Evolutionary conservation across 75 land plant species (phyloP), one percentile per base, ranked within the genome.

Genomic region (Chamaecyparis obtusa): DNA sequence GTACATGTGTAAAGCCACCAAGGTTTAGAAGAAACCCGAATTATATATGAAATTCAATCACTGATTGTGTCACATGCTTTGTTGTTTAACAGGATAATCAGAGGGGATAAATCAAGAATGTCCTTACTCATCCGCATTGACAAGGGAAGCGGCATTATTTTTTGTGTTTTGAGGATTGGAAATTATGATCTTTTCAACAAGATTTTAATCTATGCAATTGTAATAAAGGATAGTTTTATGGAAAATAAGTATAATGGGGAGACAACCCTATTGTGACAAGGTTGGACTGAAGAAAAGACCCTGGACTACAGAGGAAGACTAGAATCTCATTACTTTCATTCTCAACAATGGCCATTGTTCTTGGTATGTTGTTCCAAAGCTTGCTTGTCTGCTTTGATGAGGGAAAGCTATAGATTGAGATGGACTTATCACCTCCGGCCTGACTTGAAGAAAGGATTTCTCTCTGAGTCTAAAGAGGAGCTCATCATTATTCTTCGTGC

Each of bases 371-470:
- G 91, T 90, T 51, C 91, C 91, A 13, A 88, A 90, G 75, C 91
- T 90, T 55, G 91, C 91, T 44, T 93, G 95, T 3, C 89, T 95
- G 85, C 87, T 88, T 17, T 87, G 94, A 35, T 94, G 96, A 85
- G 96, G 96, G 9, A 95, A 56, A 95, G 96, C 74, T 94, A 93
- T 89, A 85, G 95, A 30, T 87, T 95, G 39, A 86, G 93, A 41
- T 92, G 93, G 95, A 95, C 93, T 80, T 92, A 95, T 67, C 93
- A 95, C 85, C 90, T 95, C 21, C 54, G 95, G 43, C 97, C 97
- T 21, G 97, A 95, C 86, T 74, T 95, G 81, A 95, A 95, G 86
- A 87, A 95, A 37, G 97, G 97, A n/a, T 90, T 91, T 19, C 88
- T 95, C 16, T 89, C 91, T 14, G 92, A 93, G 7, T 37, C 90